Evolutionary conservation across 192 early-diverging fungal species (phyloP).

Genomic region (Podila minutissima): DNA sequence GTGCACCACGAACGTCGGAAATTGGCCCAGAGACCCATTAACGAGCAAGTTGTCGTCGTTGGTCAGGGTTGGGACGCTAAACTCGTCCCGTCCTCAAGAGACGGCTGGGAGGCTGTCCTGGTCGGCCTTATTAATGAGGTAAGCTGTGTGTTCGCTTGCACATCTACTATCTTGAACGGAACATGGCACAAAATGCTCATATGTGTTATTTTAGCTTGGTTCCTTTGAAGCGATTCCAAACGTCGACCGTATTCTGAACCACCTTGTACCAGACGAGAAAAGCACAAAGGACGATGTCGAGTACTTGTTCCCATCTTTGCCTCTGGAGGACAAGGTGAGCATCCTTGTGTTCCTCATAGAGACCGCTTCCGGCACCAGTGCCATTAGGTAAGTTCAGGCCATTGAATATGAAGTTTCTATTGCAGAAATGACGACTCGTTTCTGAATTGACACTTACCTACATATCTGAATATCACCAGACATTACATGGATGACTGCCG

Average conservation of each 20-base stretch:
- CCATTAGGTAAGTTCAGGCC: conserved; percentile 54
- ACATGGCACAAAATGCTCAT: background rate
- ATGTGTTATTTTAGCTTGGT: conserved; percentile 44
- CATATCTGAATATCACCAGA: conserved; percentile 43
- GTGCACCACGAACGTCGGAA: conserved; percentile 16
- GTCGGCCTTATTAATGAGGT: conserved; percentile 65
- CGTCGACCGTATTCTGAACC: conserved; percentile 55
- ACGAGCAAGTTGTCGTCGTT: conserved; percentile 50
- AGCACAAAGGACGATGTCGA: conserved; percentile 53
- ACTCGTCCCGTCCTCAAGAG: conserved; percentile 31
- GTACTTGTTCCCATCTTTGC: conserved; percentile 48
- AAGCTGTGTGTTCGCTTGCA: background rate
- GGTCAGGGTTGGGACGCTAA: conserved; percentile 58
- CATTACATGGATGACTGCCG: conserved; percentile 79
- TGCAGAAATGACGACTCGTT: background rate
- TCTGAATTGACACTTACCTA: background rate
- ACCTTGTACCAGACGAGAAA: conserved; percentile 54
- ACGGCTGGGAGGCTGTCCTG: conserved; percentile 57
- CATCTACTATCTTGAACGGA: background rate
- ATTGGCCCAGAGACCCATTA: conserved; percentile 31
- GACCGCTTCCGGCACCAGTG: conserved; percentile 66
- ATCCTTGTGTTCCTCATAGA: conserved; percentile 71
- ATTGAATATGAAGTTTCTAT: background rate
- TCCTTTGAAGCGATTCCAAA: conserved; percentile 55
- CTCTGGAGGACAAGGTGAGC: conserved; percentile 62